Conservation (phyloP, 306 rosid species). For the Dalbergia oliveri region DNA sequence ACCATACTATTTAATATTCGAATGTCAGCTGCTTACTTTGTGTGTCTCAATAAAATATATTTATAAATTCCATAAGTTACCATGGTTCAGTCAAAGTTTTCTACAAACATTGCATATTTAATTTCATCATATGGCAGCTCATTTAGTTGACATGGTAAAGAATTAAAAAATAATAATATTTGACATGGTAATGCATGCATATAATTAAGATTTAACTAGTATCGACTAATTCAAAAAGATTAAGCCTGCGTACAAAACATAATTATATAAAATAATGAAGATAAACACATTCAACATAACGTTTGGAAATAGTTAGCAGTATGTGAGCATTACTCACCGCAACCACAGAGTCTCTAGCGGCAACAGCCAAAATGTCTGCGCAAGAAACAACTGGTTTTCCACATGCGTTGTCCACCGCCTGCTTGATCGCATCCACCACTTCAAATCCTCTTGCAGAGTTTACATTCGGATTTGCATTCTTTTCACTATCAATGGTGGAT, state of each 20-base stretch:
- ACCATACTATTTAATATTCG: no score
- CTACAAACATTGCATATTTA: neutral
- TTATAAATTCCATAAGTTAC: no score
- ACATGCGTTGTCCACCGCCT: conserved; percentile 37
- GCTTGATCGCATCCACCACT: conserved; percentile 45
- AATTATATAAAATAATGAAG: neutral
- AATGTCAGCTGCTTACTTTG: no score
- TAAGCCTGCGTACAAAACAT: neutral
- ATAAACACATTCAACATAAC: neutral
- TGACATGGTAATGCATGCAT: neutral
- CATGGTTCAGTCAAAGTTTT: no score
- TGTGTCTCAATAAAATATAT: no score
- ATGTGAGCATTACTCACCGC: neutral
- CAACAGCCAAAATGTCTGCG: conserved; percentile 46
- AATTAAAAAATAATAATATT: neutral
- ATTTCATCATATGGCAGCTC: neutral
- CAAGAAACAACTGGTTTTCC: conserved; percentile 46
- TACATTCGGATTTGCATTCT: neutral
- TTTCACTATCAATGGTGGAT: conserved; percentile 37
- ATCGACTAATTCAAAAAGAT: neutral
- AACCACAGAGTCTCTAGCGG: conserved; percentile 46
- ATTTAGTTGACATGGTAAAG: no score
- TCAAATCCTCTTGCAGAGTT: conserved; percentile 44
- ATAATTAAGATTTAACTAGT: neutral
- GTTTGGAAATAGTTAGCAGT: neutral